phyloP scores from a whole-genome alignment of 306 rosid species.

The Cicer bijugum region DNA sequence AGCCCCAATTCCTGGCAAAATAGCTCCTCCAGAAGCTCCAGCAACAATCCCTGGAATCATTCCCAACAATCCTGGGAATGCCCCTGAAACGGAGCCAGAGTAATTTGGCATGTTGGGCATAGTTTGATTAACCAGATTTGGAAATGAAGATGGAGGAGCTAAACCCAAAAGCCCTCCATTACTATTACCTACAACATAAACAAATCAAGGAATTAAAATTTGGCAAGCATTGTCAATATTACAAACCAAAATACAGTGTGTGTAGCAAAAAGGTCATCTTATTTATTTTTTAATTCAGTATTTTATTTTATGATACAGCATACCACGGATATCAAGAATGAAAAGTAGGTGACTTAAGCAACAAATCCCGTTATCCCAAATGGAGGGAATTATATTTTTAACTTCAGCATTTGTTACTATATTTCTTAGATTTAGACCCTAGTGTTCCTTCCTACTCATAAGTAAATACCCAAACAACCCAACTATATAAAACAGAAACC shows the following conservation, averaged over 20 bases:
- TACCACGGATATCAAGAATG: constrained; percentile 5
- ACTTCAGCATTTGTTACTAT: background rate
- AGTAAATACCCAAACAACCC: background rate
- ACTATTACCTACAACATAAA: constrained; percentile 62
- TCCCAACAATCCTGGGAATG: constrained; percentile 95
- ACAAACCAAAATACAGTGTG: constrained; percentile 30
- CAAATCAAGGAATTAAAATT: constrained; percentile 37
- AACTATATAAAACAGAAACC: constrained; percentile 24
- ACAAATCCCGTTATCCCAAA: constrained; percentile 5
- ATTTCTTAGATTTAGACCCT: background rate
- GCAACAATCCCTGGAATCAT: constrained; percentile 95
- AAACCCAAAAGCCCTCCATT: constrained; percentile 85
- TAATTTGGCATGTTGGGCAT: constrained; percentile 99
- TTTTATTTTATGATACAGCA: background rate
- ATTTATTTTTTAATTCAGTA: background rate
- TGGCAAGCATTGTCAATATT: background rate
- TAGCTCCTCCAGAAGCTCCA: constrained; percentile 95
- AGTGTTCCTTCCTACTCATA: constrained; percentile 9
- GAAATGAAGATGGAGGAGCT: constrained; percentile 76
- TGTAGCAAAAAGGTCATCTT: background rate
- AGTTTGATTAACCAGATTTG: constrained; percentile 88
- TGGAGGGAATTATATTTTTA: background rate
- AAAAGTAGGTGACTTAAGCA: constrained; percentile 5
- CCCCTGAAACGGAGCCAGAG: constrained; percentile 94
- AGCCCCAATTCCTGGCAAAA: constrained; percentile 96